These are phyloP conservation scores for Rhodomyrtus psidioides DNA, from an alignment of 441 rosid genomes.

Conservation along the genomic window DNA sequence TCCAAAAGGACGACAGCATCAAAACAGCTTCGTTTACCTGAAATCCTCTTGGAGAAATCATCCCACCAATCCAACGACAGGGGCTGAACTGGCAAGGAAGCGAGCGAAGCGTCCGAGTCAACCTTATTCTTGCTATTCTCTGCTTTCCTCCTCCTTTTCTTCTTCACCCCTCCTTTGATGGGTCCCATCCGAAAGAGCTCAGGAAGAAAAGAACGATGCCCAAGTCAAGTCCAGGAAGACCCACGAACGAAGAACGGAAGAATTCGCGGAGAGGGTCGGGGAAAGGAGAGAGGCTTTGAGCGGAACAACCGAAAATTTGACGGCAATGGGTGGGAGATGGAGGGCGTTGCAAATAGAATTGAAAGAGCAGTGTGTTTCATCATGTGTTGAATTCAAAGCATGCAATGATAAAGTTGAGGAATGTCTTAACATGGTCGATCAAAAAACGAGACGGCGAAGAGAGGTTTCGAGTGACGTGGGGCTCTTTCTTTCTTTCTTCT, in stretches of 20 bases:
- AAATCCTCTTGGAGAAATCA: conserved; percentile 55
- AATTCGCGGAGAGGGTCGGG: background rate
- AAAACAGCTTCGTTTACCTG: conserved; percentile 27
- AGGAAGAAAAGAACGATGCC: background rate
- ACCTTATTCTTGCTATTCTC: conserved; percentile 37
- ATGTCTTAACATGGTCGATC: background rate
- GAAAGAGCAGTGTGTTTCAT: background rate
- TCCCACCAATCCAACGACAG: conserved; percentile 61
- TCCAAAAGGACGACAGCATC: background rate
- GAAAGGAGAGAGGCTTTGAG: background rate
- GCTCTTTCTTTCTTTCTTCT: background rate
- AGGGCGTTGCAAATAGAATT: background rate
- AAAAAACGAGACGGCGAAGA: background rate
- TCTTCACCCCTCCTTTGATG: conserved; percentile 38
- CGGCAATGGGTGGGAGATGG: background rate
- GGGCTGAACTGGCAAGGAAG: conserved; percentile 2
- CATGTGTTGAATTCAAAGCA: background rate
- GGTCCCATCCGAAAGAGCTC: conserved; percentile 38
- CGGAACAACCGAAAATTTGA: background rate
- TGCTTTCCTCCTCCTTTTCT: conserved; percentile 56
- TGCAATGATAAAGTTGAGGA: background rate
- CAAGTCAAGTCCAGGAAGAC: background rate
- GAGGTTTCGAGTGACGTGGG: background rate
- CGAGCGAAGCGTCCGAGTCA: conserved; percentile 49
- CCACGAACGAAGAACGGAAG: background rate